These are phyloP conservation scores for Aspergillus hiratsukae DNA, from an alignment of 2,329 filamentous ascomycete genomes.

Conservation along the genomic window DNA sequence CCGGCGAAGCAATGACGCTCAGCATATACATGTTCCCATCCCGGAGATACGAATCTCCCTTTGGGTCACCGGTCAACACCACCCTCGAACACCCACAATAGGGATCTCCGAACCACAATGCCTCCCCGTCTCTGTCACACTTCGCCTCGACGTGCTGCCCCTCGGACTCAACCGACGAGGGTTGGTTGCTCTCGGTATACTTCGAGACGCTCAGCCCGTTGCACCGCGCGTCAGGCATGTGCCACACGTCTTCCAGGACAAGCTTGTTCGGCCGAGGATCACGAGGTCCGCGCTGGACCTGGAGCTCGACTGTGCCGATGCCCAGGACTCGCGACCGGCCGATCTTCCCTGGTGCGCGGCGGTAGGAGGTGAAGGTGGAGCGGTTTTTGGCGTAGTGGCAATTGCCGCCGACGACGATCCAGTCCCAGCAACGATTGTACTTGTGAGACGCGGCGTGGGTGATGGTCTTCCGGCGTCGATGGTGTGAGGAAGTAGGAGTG, in stretches of 20 bases:
- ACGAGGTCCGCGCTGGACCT: constrained; percentile 9
- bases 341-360: constrained; percentile 16
- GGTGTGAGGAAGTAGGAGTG: not conserved
- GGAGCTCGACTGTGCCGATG: constrained; percentile 15
- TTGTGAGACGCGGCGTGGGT: not conserved
- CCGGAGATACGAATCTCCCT: constrained; percentile 6
- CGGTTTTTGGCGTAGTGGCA: constrained; percentile 21
- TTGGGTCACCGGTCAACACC: constrained; percentile 14
- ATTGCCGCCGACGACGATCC: constrained; percentile 16
- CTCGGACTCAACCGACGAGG: constrained; percentile 1
- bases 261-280: constrained; percentile 11
- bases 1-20: constrained; percentile 12
- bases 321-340: constrained; percentile 14
- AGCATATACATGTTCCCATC: constrained; percentile 2
- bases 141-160: constrained; percentile 6
- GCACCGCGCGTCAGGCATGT: constrained; percentile 16
- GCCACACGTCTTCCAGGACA: constrained; percentile 15
- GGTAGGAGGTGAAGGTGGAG: constrained; percentile 15
- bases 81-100: constrained; percentile 11
- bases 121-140: constrained; percentile 8
- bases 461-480: not conserved
- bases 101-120: constrained; percentile 13
- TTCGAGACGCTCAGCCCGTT: constrained; percentile 16
- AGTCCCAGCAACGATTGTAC: constrained; percentile 16
- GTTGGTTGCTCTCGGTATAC: constrained; percentile 6